Percentiles rank a stretch among this genome's conserved stretches.
Conservation (phyloP, 2,329 filamentous ascomycete species). For the Penicillium oxalicum region DNA sequence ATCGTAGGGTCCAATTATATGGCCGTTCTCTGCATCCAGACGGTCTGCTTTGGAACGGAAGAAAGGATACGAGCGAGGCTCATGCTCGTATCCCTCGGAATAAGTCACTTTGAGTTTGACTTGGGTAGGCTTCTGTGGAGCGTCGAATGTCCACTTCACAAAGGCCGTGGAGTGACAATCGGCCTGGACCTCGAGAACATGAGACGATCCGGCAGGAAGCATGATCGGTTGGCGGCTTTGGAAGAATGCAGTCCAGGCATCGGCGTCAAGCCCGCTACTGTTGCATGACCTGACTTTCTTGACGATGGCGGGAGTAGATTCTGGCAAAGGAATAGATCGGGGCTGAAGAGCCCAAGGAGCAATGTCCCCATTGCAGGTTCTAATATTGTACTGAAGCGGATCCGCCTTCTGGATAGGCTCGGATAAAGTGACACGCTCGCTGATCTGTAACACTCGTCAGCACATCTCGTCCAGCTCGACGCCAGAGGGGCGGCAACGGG, state of each 20-base stretch:
- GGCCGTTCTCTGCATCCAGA: conserved; percentile 10
- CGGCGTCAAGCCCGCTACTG: too few species aligned
- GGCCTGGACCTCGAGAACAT: background rate
- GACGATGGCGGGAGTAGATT: too few species aligned
- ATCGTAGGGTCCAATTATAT: conserved; percentile 37
- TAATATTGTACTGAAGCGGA: conserved; percentile 26
- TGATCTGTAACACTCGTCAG: conserved; percentile 13
- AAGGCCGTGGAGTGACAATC: background rate
- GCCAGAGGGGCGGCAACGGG: too few species aligned
- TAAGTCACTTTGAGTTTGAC: conserved; percentile 25
- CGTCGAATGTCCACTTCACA: background rate
- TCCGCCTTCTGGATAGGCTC: background rate
- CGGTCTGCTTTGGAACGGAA: conserved; percentile 31
- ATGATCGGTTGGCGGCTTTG: too few species aligned
- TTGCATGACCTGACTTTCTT: too few species aligned
- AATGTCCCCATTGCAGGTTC: conserved; percentile 36
- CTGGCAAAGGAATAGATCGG: background rate
- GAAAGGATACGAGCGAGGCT: conserved; percentile 35
- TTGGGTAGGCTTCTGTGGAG: conserved; percentile 1
- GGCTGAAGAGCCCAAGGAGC: background rate
- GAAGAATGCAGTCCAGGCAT: too few species aligned
- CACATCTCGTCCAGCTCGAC: background rate
- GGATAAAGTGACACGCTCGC: conserved; percentile 16
- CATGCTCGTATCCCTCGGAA: conserved; percentile 30
- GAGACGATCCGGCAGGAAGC: background rate